Evolutionary conservation across 2,329 filamentous ascomycete species (phyloP).

Genomic region (Ophiostoma ulmi): DNA sequence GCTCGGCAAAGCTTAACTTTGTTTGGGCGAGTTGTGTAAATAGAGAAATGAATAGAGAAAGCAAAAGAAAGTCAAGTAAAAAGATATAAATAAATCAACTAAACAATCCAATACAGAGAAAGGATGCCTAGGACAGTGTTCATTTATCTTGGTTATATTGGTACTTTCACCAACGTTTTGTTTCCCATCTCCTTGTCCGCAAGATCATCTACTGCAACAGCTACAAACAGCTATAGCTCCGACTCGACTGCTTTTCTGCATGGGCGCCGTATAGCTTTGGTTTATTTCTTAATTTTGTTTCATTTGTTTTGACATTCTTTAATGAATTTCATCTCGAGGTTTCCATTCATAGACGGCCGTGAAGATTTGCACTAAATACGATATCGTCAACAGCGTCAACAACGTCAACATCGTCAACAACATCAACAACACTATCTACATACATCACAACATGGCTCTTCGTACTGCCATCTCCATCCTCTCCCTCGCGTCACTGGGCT

Average conservation of each 20-base stretch:
- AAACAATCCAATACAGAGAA: neutral
- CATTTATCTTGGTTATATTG: neutral
- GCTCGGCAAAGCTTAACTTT: conserved; percentile 5
- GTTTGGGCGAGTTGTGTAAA: neutral
- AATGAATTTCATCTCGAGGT: neutral
- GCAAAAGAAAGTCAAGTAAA: neutral
- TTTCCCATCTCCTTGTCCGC: neutral
- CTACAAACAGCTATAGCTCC: neutral
- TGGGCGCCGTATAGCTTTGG: neutral
- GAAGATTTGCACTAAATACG: neutral
- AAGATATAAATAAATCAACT: neutral
- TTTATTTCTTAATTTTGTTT: neutral
- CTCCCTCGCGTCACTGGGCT: conserved; percentile 29
- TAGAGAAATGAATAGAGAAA: neutral
- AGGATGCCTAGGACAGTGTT: neutral
- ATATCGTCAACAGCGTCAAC: neutral
- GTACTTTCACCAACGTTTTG: neutral
- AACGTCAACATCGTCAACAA: neutral
- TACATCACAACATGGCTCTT: neutral
- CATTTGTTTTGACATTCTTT: neutral
- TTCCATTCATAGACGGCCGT: neutral
- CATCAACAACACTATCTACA: neutral
- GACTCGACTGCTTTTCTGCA: neutral
- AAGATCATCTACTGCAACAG: neutral
- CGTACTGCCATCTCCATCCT: conserved; percentile 29